Base-by-base conservation (phyloP, 768 basidiomycete genomes). In the Strobilomyces echinocephalus region DNA sequence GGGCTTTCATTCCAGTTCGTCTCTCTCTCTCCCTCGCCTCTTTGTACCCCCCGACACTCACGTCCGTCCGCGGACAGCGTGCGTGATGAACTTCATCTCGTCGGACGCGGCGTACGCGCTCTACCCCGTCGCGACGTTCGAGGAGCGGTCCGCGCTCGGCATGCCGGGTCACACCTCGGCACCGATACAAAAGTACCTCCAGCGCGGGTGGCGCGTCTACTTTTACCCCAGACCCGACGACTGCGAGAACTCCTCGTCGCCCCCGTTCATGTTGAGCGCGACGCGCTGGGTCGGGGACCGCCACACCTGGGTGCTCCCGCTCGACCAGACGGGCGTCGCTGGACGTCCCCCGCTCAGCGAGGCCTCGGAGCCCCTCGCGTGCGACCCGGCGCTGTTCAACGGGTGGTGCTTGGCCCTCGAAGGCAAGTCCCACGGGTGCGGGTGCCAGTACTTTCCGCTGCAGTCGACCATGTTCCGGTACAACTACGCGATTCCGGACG, bases 1-100 rank as follows among this genome's bases (percentile, higher is more conserved):
- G 1, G 58, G 59, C 8, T 80, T 79, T 49, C 80, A 81, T 51
- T 76, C 74, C 0, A 78, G 79, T 80, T 38, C 26, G 77, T 64
- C 12, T 0, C 28, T 10, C 2, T 64, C 12, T 0, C 28, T 10
- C 2, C 14, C 15, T n/a, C 12, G 43, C 36, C 18, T 18, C 14
- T 34, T 10, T 16, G n/a, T 0, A 8, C n/a, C 1, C n/a, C 18
- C 10, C 18, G 38, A 39, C 38, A 18, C 8, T n/a, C n/a, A 9
- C 9, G 4, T 30, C n/a, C 9, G 4, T 30, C n/a, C 38, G 16
- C 12, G 3, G 21, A 18, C n/a, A 59, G 58, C 53, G 18, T 55
- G 48, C 5, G 58, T 59, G 18, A 59, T 60, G 58, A 79, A 79
- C 52, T 51, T 77, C 1, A 75, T 79, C 53, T 66, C 73, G 0